Evolutionary conservation across 2,329 filamentous ascomycete species (phyloP).

Genomic region (Ceratocystis alfenasii): DNA sequence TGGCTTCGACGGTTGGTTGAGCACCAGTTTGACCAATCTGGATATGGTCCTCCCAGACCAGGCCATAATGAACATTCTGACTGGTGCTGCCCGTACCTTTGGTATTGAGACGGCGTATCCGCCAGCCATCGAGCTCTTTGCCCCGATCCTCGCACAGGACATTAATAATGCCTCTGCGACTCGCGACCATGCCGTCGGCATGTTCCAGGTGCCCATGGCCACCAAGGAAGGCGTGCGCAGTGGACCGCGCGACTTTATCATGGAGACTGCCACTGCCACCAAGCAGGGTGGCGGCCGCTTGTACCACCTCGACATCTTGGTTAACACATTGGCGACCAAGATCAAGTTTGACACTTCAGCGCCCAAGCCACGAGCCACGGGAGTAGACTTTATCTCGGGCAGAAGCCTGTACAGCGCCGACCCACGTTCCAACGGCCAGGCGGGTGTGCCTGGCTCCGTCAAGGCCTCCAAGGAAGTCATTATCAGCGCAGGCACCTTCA

Average conservation of each 20-base stretch:
- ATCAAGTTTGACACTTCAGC: slow-evolving; percentile 30
- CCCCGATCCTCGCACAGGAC: slow-evolving; percentile 26
- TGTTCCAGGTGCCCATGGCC: slow-evolving; percentile 48
- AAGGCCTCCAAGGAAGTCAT: slow-evolving; percentile 36
- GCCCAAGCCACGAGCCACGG: slow-evolving; percentile 29
- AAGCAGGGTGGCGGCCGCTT: slow-evolving; percentile 27
- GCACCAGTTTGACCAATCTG: slow-evolving; percentile 23
- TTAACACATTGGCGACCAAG: slow-evolving; percentile 30
- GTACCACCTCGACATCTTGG: slow-evolving; percentile 24
- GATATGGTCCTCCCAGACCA: slow-evolving; percentile 26
- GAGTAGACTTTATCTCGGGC: slow-evolving; percentile 29
- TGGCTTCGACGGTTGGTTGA: slow-evolving; percentile 34
- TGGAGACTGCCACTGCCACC: slow-evolving; percentile 27
- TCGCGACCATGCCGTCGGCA: slow-evolving; percentile 26
- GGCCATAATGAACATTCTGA: slow-evolving; percentile 27
- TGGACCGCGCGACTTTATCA: slow-evolving; percentile 44
- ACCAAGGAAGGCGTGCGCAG: slow-evolving; percentile 41
- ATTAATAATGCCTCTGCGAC: slow-evolving; percentile 26
- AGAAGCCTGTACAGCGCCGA: slow-evolving; percentile 25
- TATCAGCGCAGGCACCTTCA: slow-evolving; percentile 38
- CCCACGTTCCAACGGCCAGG: slow-evolving; percentile 29
- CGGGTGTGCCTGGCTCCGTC: slow-evolving; percentile 23
- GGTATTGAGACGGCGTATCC: slow-evolving; percentile 25
- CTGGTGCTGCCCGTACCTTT: slow-evolving; percentile 26
- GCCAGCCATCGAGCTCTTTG: slow-evolving; percentile 25